Evolutionary conservation across 805 yeast genomes (phyloP), one percentile per base, ranked within the genome.

Genomic region (Schwanniomyces pseudopolymorphus): DNA sequence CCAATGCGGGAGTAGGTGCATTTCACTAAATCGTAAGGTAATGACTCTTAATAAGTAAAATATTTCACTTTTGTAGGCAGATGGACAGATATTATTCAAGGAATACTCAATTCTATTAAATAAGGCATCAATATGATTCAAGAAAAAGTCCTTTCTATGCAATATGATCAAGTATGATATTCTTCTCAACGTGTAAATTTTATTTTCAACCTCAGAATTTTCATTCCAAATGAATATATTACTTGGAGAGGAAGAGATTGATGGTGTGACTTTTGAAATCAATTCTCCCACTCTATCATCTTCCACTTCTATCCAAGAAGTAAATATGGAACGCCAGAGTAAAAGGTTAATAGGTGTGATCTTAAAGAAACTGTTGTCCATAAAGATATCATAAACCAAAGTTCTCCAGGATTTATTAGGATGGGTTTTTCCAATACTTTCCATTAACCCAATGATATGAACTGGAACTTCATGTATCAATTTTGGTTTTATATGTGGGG

Each of bases 191-290:
- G 82, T 79, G 49, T 70, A 67, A 2, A 75, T 66, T 51, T 81
- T 81, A 21, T 69, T 66, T 31, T 77, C 77, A 11, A 79, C 72
- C 54, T 87, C 94, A 13, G 84, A 79, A 33, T 53, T 59, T 46
- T 86, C 89, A 49, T 82, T 84, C 83, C 91, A 85, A 31, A 79
- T 83, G 64, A 88, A 89, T 4, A 87, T 69, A 17, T 84, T 82
- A 2, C 86, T 66, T 5, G 79, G 73, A 8, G 74, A 64, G 19
- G 81, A 69, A 44, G 75, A 74, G 24, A 56, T 50, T 0, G 66
- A 48, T 2, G 73, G 67, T 1, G 68, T 59, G 8, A 70, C 54
- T 46, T 66, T 52, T 31, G 61, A 28, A 39, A 55, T 46, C 27
- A 79, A 61, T 40, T 79, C 76, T 1, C 74, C 55, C 44, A 86